Evolutionary conservation across 108 stramenopile genomes (phyloP).

Genomic region (Licmophora abbreviata): DNA sequence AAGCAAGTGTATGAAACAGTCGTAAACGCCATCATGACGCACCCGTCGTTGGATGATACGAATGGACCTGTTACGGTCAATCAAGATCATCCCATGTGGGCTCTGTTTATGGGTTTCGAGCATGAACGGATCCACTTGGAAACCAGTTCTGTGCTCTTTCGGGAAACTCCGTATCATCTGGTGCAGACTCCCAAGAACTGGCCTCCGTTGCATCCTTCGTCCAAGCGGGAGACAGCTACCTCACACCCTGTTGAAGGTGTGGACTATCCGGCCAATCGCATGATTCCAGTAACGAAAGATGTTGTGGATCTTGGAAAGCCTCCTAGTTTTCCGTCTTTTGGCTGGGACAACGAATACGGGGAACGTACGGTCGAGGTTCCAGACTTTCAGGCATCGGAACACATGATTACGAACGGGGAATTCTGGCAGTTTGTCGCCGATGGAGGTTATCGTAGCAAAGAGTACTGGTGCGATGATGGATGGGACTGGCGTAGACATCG

Average conservation of each 20-base stretch:
- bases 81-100: slow-evolving; percentile 85
- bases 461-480: slow-evolving; percentile 87
- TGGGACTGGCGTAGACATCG: slow-evolving; percentile 90
- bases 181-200: slow-evolving; percentile 75
- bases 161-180: slow-evolving; percentile 77
- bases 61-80: slow-evolving; percentile 40
- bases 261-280: slow-evolving; percentile 59
- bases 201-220: slow-evolving; percentile 73
- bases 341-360: slow-evolving; percentile 98
- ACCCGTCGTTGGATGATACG: slow-evolving; percentile 56
- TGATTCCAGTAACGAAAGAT: slow-evolving; percentile 44
- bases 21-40: slow-evolving; percentile 65
- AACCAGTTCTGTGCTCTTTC: slow-evolving; percentile 89
- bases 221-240: slow-evolving; percentile 14
- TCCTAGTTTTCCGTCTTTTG: slow-evolving; percentile 79
- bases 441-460: slow-evolving; percentile 78
- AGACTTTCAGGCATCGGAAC: slow-evolving; percentile 69
- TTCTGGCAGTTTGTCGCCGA: slow-evolving; percentile 86
- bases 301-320: slow-evolving; percentile 83
- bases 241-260: slow-evolving; percentile 44
- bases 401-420: slow-evolving; percentile 93
- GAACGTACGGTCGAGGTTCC: slow-evolving; percentile 66
- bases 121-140: slow-evolving; percentile 96
- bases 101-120: slow-evolving; percentile 85
- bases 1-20: slow-evolving; percentile 69